phyloP scores from a whole-genome alignment of 2,329 filamentous ascomycete genomes.

The Aspergillus texensis region DNA sequence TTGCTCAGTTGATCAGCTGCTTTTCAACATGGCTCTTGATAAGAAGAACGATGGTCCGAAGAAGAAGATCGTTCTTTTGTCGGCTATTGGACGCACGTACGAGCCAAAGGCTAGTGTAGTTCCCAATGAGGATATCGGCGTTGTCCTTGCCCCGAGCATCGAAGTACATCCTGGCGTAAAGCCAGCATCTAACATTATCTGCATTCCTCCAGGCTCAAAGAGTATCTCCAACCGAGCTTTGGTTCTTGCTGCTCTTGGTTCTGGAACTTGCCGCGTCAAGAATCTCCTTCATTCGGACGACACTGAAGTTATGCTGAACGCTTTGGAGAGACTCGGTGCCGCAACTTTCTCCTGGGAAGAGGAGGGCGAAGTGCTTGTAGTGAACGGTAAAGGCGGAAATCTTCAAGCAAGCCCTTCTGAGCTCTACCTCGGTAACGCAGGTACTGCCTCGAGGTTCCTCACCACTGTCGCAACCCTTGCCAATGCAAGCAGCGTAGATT shows the following conservation, averaged over 20 bases:
- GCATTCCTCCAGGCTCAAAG: conserved; percentile 92
- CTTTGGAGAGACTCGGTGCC: conserved; percentile 80
- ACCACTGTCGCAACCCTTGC: conserved; percentile 90
- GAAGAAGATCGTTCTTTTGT: conserved; percentile 94
- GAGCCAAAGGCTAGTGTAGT: conserved; percentile 89
- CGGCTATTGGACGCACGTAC: conserved; percentile 83
- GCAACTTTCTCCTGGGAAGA: conserved; percentile 94
- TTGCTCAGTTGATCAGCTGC: conserved; percentile 81
- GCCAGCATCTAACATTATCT: conserved; percentile 66
- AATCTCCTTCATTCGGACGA: conserved; percentile 96
- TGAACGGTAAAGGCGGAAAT: conserved; percentile 86
- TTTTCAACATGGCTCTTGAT: conserved; percentile 95
- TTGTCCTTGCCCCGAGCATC: conserved; percentile 79
- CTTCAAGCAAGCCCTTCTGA: conserved; percentile 74
- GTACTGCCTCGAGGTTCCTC: conserved; percentile 91
- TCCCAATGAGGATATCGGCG: conserved; percentile 78
- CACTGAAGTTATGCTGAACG: conserved; percentile 94
- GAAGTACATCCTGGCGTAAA: conserved; percentile 74
- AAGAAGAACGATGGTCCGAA: conserved; percentile 97
- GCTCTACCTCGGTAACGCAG: conserved; percentile 93
- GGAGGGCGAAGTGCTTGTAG: conserved; percentile 84
- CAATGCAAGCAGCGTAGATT: conserved; percentile 61
- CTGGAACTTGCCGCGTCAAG: conserved; percentile 81
- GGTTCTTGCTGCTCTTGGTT: conserved; percentile 87
- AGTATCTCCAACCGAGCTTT: conserved; percentile 96